These are phyloP conservation scores for Lagenaria siceraria DNA, from an alignment of 306 rosid species.

Conservation along the genomic window DNA sequence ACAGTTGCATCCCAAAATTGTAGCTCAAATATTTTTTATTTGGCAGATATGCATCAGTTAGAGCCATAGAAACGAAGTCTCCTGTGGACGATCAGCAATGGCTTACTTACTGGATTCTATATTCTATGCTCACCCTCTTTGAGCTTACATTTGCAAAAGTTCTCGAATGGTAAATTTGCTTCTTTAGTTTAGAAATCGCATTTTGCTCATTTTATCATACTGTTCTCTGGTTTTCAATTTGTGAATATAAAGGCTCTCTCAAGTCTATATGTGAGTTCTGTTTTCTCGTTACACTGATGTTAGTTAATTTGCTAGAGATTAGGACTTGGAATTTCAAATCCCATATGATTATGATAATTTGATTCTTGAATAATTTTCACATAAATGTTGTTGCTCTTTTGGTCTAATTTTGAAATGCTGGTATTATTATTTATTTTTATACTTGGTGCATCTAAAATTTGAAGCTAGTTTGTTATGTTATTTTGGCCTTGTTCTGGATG, in stretches of 20 bases:
- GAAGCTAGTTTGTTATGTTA: background rate
- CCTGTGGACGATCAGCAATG: slow-evolving; percentile 87
- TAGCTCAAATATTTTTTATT: slow-evolving; percentile 13
- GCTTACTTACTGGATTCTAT: slow-evolving; percentile 95
- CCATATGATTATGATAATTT: background rate
- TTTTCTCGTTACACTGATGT: background rate
- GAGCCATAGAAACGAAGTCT: slow-evolving; percentile 87
- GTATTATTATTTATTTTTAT: background rate
- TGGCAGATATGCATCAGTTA: slow-evolving; percentile 71
- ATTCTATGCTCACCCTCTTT: slow-evolving; percentile 80
- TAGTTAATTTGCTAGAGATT: background rate
- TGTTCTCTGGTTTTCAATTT: background rate
- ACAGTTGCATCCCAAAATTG: background rate
- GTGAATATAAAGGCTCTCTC: background rate
- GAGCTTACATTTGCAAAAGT: slow-evolving; percentile 83
- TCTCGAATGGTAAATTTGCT: slow-evolving; percentile 59
- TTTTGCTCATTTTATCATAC: background rate
- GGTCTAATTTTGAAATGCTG: background rate
- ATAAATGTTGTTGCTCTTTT: background rate
- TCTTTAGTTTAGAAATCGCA: background rate
- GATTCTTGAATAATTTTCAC: background rate
- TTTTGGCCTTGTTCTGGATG: background rate
- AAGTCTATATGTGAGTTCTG: background rate
- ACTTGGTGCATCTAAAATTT: background rate
- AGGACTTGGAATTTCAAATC: background rate